These are phyloP conservation scores for Plasmodium malariae DNA, from an alignment of 169 alveolate genomes.

Conservation along the genomic window DNA sequence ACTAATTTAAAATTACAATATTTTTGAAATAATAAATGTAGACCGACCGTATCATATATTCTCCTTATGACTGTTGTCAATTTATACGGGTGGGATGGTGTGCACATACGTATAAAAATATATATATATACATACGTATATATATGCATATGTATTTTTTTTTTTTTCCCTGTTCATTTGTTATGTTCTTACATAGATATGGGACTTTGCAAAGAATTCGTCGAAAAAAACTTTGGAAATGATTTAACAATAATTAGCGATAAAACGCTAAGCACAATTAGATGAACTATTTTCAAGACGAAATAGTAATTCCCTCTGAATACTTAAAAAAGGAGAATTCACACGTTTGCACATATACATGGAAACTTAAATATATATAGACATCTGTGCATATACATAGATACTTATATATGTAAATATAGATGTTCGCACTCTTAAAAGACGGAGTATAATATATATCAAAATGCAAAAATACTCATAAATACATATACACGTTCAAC, in stretches of 20 bases:
- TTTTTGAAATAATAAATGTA: too few species aligned
- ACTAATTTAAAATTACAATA: too few species aligned
- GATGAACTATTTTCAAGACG: conserved; percentile 39
- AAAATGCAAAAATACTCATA: too few species aligned
- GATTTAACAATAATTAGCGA: conserved; percentile 31
- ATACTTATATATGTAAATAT: too few species aligned
- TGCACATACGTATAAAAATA: too few species aligned
- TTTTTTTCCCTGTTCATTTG: not conserved
- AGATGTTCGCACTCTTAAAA: too few species aligned
- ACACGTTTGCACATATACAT: conserved; percentile 1
- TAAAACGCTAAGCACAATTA: conserved; percentile 19
- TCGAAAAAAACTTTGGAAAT: conserved; percentile 24
- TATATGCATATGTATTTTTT: not conserved
- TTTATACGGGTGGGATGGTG: too few species aligned
- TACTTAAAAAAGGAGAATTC: conserved; percentile 19
- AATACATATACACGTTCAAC: too few species aligned
- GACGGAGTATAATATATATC: too few species aligned
- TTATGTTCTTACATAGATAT: conserved; percentile 21
- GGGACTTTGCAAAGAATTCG: conserved; percentile 26
- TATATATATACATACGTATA: not conserved
- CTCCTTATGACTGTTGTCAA: too few species aligned
- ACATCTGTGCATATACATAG: too few species aligned
- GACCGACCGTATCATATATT: too few species aligned
- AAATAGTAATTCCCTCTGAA: conserved; percentile 40
- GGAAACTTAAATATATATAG: not conserved